Conservation (phyloP, 805 yeast species). For the Saturnispora galanensis region DNA sequence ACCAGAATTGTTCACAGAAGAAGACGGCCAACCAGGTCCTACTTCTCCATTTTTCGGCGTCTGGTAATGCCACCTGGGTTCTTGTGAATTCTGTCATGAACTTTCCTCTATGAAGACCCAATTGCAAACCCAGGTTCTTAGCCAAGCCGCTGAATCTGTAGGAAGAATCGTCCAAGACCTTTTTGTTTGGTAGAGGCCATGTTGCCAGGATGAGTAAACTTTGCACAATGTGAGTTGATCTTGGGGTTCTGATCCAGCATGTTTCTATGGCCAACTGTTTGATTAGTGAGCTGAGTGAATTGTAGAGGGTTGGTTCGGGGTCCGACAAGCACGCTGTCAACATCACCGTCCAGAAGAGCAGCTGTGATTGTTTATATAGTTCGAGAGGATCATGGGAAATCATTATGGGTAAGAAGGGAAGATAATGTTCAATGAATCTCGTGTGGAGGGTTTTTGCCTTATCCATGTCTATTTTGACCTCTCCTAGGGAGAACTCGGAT, state of each 20-base stretch:
- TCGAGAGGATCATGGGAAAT: conserved; percentile 62
- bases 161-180: conserved; percentile 84
- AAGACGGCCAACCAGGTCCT: conserved; percentile 86
- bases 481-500: conserved; percentile 66
- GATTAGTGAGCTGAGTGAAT: conserved; percentile 63
- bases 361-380: conserved; percentile 71
- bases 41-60: conserved; percentile 91
- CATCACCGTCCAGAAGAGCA: conserved; percentile 86
- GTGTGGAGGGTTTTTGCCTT: conserved; percentile 68
- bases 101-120: conserved; percentile 86
- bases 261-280: conserved; percentile 85
- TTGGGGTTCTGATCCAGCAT: conserved; percentile 87
- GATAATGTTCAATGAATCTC: conserved; percentile 52
- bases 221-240: conserved; percentile 89
- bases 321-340: conserved; percentile 79
- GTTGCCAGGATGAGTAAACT: conserved; percentile 74
- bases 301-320: conserved; percentile 76
- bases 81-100: conserved; percentile 85
- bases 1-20: conserved; percentile 85
- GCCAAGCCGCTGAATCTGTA: conserved; percentile 85
- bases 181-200: conserved; percentile 92
- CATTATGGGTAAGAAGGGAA: conserved; percentile 75
- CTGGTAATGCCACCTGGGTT: conserved; percentile 78
- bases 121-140: conserved; percentile 69
- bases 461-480: conserved; percentile 52